Percentiles rank a stretch among this genome's conserved stretches.
Conservation (phyloP, 225 moss, liverwort and hornwort genomes). For the Sphagnum tenellum region DNA sequence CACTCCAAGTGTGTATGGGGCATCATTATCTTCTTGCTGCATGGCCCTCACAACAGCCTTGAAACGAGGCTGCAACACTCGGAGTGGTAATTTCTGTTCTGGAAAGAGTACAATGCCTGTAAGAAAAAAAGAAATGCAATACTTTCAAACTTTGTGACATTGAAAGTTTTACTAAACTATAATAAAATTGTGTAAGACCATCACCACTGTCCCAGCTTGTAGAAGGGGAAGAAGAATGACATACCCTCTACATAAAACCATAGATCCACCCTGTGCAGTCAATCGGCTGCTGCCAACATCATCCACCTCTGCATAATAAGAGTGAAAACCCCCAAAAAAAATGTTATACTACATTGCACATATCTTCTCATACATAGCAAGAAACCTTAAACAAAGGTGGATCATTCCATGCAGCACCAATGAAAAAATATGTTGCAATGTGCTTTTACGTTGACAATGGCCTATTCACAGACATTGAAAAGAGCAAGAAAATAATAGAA, state of each 20-base stretch:
- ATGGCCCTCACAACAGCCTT: constrained; percentile 85
- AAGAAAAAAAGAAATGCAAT: constrained; percentile 3
- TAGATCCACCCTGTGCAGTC: constrained; percentile 57
- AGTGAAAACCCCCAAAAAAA: too few species aligned
- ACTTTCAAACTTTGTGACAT: background rate
- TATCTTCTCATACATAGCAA: too few species aligned
- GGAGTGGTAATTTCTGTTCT: constrained; percentile 81
- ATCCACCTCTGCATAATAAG: constrained; percentile 65
- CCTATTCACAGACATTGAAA: too few species aligned
- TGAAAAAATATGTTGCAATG: too few species aligned
- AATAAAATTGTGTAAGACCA: too few species aligned
- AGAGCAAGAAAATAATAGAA: too few species aligned
- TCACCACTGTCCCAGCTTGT: too few species aligned
- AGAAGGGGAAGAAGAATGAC: background rate
- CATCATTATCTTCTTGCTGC: constrained; percentile 51
- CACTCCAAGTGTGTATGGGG: constrained; percentile 80
- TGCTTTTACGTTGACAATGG: too few species aligned
- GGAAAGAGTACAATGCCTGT: constrained; percentile 90
- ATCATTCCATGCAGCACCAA: too few species aligned
- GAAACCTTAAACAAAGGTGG: too few species aligned
- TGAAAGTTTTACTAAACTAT: too few species aligned
- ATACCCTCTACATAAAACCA: constrained; percentile 91
- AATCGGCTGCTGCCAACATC: constrained; percentile 50
- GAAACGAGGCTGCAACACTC: constrained; percentile 81
- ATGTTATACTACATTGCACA: too few species aligned